These are phyloP conservation scores for Eutrema salsugineum DNA, from an alignment of 441 rosid species.

Conservation along the genomic window DNA sequence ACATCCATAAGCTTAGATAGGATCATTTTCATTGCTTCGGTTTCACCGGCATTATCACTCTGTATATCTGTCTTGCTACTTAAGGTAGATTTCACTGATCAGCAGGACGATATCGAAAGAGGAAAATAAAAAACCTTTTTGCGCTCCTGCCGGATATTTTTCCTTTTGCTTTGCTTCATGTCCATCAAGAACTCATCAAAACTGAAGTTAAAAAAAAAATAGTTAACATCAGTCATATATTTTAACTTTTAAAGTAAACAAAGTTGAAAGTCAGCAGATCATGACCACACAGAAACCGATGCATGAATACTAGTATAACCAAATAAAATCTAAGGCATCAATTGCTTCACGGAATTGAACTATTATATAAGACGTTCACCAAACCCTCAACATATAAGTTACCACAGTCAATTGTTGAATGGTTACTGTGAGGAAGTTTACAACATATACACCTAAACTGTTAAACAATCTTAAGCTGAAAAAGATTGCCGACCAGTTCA, in stretches of 20 bases:
- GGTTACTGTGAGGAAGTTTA: neutral
- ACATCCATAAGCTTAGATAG: neutral
- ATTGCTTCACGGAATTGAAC: neutral
- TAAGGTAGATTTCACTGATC: neutral
- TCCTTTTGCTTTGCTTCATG: slow-evolving; percentile 89
- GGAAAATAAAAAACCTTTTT: slow-evolving; percentile 58
- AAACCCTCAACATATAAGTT: neutral
- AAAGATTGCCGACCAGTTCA: too few relatives aligned
- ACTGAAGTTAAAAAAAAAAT: slow-evolving; percentile 36
- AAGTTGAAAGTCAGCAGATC: neutral
- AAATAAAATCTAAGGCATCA: neutral
- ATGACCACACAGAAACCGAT: neutral
- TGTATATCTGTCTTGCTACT: neutral
- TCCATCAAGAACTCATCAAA: slow-evolving; percentile 97
- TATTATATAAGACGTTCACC: neutral
- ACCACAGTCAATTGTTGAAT: neutral
- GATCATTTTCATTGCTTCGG: too few relatives aligned
- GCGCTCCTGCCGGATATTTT: slow-evolving; percentile 89
- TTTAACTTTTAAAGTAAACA: neutral
- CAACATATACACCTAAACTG: neutral
- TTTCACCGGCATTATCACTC: neutral
- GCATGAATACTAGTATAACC: neutral
- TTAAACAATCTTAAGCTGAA: too few relatives aligned
- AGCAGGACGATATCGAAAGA: neutral
- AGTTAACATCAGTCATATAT: neutral